Base-by-base conservation (phyloP, 306 rosid species). In the Albizia julibrissin region DNA sequence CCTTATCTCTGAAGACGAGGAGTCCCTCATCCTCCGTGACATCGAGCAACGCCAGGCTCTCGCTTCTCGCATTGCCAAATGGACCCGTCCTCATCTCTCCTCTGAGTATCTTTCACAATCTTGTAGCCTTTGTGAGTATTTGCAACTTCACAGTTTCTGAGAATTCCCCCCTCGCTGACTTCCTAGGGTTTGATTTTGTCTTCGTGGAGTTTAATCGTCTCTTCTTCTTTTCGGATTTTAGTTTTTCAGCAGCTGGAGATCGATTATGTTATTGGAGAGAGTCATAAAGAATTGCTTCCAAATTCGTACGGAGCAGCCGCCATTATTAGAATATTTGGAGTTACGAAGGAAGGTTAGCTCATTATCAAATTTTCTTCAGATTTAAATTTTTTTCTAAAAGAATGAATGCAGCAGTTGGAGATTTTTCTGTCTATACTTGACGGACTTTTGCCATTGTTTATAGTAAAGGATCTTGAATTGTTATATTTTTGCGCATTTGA, bases 171-270 rank as follows among this genome's bases (percentile, higher is more conserved):
- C 31, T 43, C 47, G 42, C 39, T 15, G 58, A 16, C 64, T 77
- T 49, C 8, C 77, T 91, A 85, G 91, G 92, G 84, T 88, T 88
- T 76, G 8, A 31, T 2, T 68, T 76, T 80, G 10, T 76, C n/a
- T 18, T 12, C 7, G 50, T 80, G 72, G 58, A 71, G 44, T 54
- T 85, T 84, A 75, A 72, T 65, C 13, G 26, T 1, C 3, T 83
- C 9, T 79, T 52, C 10, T 34, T 44, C 13, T 19, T 39, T 65
- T 21, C 8, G 62, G 33, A 34, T 70, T 79, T 12, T 75, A 95
- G 99, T 86, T 46, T 95, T 95, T 82, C 99, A 95, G 88, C 99
- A 95, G 79, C 70, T 95, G 82, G 99, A 95, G 84, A 95, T 95
- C 79, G 98, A 95, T 83, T 95, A 92, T 62, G 94, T 95, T 59